These are phyloP conservation scores for Solanum hybrid DNA, from an alignment of 305 asterid species.

Conservation along the genomic window DNA sequence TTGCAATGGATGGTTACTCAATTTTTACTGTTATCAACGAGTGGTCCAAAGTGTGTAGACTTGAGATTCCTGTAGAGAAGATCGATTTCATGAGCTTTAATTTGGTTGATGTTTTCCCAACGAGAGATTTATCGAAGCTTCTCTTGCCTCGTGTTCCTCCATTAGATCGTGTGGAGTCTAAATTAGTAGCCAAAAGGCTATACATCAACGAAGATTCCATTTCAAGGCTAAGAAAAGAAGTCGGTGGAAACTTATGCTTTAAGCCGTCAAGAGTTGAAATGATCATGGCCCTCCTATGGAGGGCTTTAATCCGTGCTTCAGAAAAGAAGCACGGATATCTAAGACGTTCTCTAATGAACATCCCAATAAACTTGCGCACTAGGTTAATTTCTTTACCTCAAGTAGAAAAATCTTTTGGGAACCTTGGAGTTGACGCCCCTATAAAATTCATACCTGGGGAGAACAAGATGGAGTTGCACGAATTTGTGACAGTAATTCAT, in stretches of 20 bases:
- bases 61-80: not conserved
- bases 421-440: not conserved
- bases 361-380: not conserved
- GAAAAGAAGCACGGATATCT: not conserved
- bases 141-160: not conserved
- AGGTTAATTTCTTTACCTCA: not conserved
- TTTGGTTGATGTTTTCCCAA: not conserved
- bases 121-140: slow-evolving; percentile 12
- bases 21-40: not conserved
- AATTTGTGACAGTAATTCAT: not conserved
- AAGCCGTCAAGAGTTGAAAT: not conserved
- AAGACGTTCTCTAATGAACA: not conserved
- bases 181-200: slow-evolving; percentile 14
- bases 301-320: not conserved
- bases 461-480: not conserved
- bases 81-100: not conserved
- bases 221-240: not conserved
- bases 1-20: not conserved
- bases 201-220: slow-evolving; percentile 8
- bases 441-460: not conserved
- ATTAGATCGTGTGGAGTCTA: not conserved
- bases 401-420: not conserved
- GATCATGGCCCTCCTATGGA: not conserved
- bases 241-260: no score
- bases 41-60: not conserved